Evolutionary conservation across 441 rosid genomes (phyloP).

Genomic region (Pelargonium cotyledonis): DNA sequence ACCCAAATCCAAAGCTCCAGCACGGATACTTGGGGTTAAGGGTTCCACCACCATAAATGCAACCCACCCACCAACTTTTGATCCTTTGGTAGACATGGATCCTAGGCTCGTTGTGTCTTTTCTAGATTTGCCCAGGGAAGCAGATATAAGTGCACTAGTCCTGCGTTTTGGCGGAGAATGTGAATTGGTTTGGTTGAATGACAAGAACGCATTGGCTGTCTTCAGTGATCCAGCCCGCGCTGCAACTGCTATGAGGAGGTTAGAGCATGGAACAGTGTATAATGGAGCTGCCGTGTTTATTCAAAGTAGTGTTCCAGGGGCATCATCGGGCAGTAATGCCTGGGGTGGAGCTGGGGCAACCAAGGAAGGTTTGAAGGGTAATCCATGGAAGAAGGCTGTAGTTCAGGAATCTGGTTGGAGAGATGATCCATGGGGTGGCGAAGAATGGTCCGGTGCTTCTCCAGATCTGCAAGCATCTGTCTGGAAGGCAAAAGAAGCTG

Average conservation of each 20-base stretch:
- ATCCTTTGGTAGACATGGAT: slow-evolving; percentile 89
- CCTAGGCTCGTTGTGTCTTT: slow-evolving; percentile 90
- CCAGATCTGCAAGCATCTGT: slow-evolving; percentile 42
- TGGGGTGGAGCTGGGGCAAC: slow-evolving; percentile 52
- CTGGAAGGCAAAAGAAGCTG: slow-evolving; percentile 52
- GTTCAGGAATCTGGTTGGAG: slow-evolving; percentile 47
- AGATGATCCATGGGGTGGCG: slow-evolving; percentile 76
- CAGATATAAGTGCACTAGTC: slow-evolving; percentile 79
- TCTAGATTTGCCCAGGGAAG: slow-evolving; percentile 86
- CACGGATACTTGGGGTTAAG: slow-evolving; percentile 71
- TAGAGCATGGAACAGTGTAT: slow-evolving; percentile 88
- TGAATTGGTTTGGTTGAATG: slow-evolving; percentile 91
- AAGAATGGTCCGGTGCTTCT: slow-evolving; percentile 49
- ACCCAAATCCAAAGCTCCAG: slow-evolving; percentile 69
- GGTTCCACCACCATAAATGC: slow-evolving; percentile 40
- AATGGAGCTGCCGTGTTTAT: slow-evolving; percentile 54
- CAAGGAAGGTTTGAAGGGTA: slow-evolving; percentile 45
- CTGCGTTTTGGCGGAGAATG: slow-evolving; percentile 96
- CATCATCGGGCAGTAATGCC: slow-evolving; percentile 42
- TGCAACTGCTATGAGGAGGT: slow-evolving; percentile 94
- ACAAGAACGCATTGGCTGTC: slow-evolving; percentile 93
- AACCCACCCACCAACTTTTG: slow-evolving; percentile 55
- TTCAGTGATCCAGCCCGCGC: slow-evolving; percentile 93
- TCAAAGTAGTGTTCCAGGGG: slow-evolving; percentile 38
- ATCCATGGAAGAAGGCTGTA: slow-evolving; percentile 87